A percentile compares a stretch with the other conserved stretches of the same genome.
phyloP scores from a whole-genome alignment of 108 stramenopile genomes.

The Nannochloropsis salina region DNA sequence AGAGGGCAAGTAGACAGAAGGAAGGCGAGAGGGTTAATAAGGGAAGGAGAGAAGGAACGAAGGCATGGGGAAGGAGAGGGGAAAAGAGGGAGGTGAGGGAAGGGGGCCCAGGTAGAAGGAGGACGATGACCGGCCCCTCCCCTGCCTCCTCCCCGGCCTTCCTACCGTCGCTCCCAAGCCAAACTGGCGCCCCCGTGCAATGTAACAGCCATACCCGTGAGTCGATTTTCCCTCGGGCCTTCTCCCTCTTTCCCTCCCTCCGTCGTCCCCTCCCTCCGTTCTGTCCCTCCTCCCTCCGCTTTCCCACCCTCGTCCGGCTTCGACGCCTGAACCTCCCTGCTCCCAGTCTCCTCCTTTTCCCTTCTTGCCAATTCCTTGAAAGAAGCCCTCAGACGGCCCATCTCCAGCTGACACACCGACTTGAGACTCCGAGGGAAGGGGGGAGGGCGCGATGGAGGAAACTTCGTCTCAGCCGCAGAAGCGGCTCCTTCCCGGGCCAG shows the following conservation, averaged over 20 bases:
- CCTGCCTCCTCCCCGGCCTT: too few relatives aligned
- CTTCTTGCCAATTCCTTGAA: not conserved
- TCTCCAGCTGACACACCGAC: not conserved
- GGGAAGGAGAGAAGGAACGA: too few relatives aligned
- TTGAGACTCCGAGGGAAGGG: not conserved
- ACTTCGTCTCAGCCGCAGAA: not conserved
- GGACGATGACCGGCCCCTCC: too few relatives aligned
- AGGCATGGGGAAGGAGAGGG: too few relatives aligned
- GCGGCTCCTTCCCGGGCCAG: not conserved
- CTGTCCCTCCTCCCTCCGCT: not conserved
- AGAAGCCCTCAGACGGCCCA: not conserved
- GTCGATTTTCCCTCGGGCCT: not conserved
- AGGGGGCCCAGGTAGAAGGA: too few relatives aligned
- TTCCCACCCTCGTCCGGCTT: not conserved
- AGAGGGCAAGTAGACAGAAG: too few relatives aligned
- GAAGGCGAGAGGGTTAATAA: too few relatives aligned
- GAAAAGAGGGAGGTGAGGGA: not conserved
- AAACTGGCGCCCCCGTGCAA: not conserved
- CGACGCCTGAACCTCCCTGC: not conserved
- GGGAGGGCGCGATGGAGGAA: not conserved
- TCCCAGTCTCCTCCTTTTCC: constrained; percentile 5
- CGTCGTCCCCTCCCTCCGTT: too few relatives aligned
- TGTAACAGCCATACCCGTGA: not conserved
- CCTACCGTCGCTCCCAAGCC: not conserved
- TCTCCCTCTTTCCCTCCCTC: too few relatives aligned